Base-by-base conservation (phyloP, 169 alveolate genomes). In the Cryptosporidium sp. region DNA sequence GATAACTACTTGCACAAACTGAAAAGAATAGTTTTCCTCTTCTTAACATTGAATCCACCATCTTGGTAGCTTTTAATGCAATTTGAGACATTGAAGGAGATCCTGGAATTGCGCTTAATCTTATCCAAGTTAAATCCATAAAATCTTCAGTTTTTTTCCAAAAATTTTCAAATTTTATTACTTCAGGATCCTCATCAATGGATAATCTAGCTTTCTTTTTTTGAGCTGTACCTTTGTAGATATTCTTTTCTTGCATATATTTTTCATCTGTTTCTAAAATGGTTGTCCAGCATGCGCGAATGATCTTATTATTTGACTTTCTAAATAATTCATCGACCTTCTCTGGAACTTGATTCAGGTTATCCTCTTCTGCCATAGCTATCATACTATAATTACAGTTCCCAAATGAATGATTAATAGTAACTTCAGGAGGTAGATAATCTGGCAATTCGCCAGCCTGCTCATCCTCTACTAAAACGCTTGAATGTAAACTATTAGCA, bases 361-460 rank as follows among this genome's bases (percentile, higher is more conserved):
- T 61, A 80, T 80, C 89, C 35, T 80, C 89, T 62, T 80, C 89
- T 37, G 89, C 89, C 89, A 80, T 80, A 33, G 75, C 89, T 3
- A 62, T 21, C 18, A 80, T 29, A 48, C 65, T 80, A 48, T 80
- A 80, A n/a, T 37, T 80, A 44, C 75, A 80, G 31, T 80, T 60
- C 29, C 89, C 89, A 62, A 80, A 80, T 21, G 89, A 80, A 31
- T 80, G 89, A 21, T 44, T 39, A 60, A 80, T 80, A 7, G 89
- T 45, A 3, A 80, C 37, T 62, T 80, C 89, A 3, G 75, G 62
- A 31, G 72, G 89, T 45, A 58, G 21, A 80, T 62, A 80, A 7
- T 80, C 89, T 6, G 89, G 75, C 6, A 80, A 14, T 23, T 80
- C 89, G 3, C 42, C 75, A 62, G 14, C 44, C 14, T 29, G 68